phyloP scores from a whole-genome alignment of 345 rosid genomes.

The Populus euphratica region DNA sequence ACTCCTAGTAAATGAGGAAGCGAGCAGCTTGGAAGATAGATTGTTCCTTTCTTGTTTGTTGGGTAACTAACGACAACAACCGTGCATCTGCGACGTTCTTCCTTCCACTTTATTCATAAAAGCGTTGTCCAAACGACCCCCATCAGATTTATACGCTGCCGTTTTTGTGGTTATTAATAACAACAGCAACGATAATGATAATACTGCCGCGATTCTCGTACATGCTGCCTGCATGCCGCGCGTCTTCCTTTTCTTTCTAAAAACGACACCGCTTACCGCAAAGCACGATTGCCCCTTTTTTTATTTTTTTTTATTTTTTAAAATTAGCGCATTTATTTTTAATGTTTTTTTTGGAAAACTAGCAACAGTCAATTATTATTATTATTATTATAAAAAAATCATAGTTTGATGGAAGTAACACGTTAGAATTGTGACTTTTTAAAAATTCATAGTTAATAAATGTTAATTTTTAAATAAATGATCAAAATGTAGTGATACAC shows the following conservation, averaged over 20 bases:
- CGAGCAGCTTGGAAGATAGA: neutral
- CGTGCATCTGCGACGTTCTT: neutral
- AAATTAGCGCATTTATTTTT: too few species aligned
- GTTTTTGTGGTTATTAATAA: neutral
- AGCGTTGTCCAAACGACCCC: neutral
- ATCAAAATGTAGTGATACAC: too few species aligned
- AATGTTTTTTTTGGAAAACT: too few species aligned
- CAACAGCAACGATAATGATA: neutral
- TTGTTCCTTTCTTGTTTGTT: neutral
- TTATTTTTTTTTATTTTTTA: too few species aligned
- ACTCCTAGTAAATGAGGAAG: neutral
- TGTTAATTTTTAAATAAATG: too few species aligned
- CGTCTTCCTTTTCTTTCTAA: neutral
- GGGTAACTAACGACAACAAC: neutral
- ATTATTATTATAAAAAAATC: too few species aligned
- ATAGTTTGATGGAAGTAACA: too few species aligned
- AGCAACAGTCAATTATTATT: too few species aligned
- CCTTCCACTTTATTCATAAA: neutral
- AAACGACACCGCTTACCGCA: neutral
- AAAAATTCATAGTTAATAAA: too few species aligned
- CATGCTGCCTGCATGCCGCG: neutral
- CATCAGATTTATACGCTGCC: neutral
- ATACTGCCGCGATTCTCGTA: too few species aligned
- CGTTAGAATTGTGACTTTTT: too few species aligned
- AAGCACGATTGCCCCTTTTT: too few species aligned